Evolutionary conservation across 495 filamentous ascomycete genomes (phyloP).

Genomic region (Usnea hakonensis): DNA sequence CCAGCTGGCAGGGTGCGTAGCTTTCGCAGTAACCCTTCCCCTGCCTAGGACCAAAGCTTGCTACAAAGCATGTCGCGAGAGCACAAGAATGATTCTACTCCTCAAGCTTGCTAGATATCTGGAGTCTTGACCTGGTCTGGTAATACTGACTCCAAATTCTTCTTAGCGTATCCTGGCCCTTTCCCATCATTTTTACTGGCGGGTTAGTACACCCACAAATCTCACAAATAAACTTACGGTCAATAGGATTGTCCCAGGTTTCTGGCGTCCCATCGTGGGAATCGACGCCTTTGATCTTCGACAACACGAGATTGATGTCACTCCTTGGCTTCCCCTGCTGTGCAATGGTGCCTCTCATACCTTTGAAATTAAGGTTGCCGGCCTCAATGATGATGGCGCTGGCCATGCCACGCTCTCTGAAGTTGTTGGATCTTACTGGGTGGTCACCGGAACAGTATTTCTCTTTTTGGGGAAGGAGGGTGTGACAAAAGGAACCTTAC

Average conservation of each 20-base stretch:
- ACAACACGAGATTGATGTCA: constrained; percentile 78
- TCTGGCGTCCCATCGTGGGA: constrained; percentile 81
- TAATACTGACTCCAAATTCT: too few species aligned
- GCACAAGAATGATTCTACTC: too few species aligned
- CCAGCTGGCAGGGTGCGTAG: constrained; percentile 61
- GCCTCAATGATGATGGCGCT: constrained; percentile 46
- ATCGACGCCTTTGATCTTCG: constrained; percentile 78
- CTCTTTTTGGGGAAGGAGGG: constrained; percentile 52
- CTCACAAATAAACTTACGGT: too few species aligned
- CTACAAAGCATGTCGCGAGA: too few species aligned
- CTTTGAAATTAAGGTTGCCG: constrained; percentile 63
- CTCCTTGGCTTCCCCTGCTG: constrained; percentile 64
- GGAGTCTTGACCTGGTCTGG: too few species aligned
- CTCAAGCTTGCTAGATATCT: too few species aligned
- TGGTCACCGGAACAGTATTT: constrained; percentile 77
- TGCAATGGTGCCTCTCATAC: constrained; percentile 56
- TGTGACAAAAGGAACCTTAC: constrained; percentile 43
- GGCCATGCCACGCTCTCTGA: constrained; percentile 47
- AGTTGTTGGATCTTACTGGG: constrained; percentile 64
- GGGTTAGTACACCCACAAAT: too few species aligned
- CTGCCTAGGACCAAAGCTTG: too few species aligned
- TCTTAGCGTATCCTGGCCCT: constrained; percentile 83
- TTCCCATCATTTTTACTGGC: constrained; percentile 81
- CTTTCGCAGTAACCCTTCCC: too few species aligned
- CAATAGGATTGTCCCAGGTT: constrained; percentile 68